Base-by-base conservation (phyloP, 495 filamentous ascomycete species). In the Bathelium albidoporum region DNA sequence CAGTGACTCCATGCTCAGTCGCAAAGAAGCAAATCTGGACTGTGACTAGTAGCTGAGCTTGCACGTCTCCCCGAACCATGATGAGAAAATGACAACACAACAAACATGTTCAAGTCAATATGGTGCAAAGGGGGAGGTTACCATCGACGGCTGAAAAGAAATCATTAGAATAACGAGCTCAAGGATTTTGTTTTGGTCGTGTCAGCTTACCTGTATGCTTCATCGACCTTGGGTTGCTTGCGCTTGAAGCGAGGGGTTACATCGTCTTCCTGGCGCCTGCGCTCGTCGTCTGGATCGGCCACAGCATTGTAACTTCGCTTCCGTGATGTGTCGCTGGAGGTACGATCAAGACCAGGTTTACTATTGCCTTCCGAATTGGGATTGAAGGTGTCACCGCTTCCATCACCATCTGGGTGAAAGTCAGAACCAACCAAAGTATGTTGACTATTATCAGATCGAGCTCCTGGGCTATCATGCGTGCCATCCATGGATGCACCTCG, bases 301-400 rank as follows among this genome's bases (percentile, higher is more conserved):
- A 24, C 44, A 18, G 73, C 73, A 32, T 66, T 70, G 45, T 72
- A 69, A 26, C 66, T 71, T 34, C 73, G 55, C 62, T 76, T 76
- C 22, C 74, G 66, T 10, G 62, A 61, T 28, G 64, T 41, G 2
- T 62, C 67, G 32, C 69, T 71, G 18, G 64, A 65, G 34, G 61
- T 66, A 31, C 68, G 67, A 28, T 59, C 28, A 28, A 70, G 28
- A 9, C 59, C 29, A 16, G 65, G 59, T 44, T 59, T 58, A 5
- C 3, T 32, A 45, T 52, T 43, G 41, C 18, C 22, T 20, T 36
- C 14, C 39, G n/a, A 52, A 60, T 62, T 28, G 39, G 22, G 9
- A 53, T 60, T 18, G 64, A 34, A 26, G 58, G 62, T 36, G 43
- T 63, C 60, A 60, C 62, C 58, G 28, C 62, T 45, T 60, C 62